Conservation (phyloP, 345 rosid species). For the Barbarea vulgaris region DNA sequence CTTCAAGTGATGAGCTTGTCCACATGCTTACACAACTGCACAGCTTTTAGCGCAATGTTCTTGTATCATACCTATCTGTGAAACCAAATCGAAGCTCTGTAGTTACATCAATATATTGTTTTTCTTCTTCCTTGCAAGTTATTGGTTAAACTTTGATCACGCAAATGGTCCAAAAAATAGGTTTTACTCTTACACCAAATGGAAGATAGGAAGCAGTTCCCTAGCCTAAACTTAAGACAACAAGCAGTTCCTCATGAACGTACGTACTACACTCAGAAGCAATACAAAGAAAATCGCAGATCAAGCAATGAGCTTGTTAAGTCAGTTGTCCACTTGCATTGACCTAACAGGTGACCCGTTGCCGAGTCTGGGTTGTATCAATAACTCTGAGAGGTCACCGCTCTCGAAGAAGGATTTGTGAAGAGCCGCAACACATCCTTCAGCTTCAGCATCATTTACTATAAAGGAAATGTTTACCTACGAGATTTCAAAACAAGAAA, state of each 20-base stretch:
- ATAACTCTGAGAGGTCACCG: slow-evolving; percentile 51
- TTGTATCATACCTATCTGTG: slow-evolving; percentile 13
- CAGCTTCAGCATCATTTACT: slow-evolving; percentile 79
- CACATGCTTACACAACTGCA: slow-evolving; percentile 91
- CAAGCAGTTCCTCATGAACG: slow-evolving; percentile 8
- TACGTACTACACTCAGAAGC: slow-evolving; percentile 20
- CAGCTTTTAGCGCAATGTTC: slow-evolving; percentile 59
- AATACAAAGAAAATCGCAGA: slow-evolving; percentile 19
- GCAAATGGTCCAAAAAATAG: slow-evolving; percentile 18
- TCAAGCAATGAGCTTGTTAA: slow-evolving; percentile 17
- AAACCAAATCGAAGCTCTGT: slow-evolving; percentile 16
- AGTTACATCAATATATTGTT: slow-evolving; percentile 8
- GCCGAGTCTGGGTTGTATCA: slow-evolving; percentile 31
- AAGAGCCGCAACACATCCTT: slow-evolving; percentile 74
- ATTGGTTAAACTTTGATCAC: not conserved
- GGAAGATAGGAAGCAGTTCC: slow-evolving; percentile 15
- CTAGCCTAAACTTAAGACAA: slow-evolving; percentile 5
- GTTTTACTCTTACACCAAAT: slow-evolving; percentile 26
- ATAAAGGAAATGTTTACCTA: slow-evolving; percentile 94
- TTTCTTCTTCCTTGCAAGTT: not conserved
- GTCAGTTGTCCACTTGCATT: slow-evolving; percentile 39
- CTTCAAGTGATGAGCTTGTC: slow-evolving; percentile 93
- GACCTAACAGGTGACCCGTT: slow-evolving; percentile 46
- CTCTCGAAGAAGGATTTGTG: slow-evolving; percentile 71
- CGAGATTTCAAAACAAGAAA: not conserved